Base-by-base conservation (phyloP, 2,329 filamentous ascomycete species). In the Talaromyces rugulosus region DNA sequence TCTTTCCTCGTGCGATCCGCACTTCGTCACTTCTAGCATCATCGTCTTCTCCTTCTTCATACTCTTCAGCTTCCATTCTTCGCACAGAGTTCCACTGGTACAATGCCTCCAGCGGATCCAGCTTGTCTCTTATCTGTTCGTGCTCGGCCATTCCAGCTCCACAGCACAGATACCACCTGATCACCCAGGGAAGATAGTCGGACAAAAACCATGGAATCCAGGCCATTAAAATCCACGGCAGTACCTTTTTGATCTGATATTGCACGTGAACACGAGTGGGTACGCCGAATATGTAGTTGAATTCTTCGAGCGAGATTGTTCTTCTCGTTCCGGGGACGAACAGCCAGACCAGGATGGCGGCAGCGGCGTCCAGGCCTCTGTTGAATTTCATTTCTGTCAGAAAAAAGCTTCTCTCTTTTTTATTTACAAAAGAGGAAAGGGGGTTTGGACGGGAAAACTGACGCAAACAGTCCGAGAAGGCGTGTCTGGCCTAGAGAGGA, bases 291-390 rank as follows among this genome's bases (percentile, higher is more conserved):
- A 78, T 70, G 58, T 73, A 75, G 55, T 78, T 77, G 3, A 78
- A 69, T 71, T 83, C 81, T 65, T 82, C 81, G 12, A 83, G 73
- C 2, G 79, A 81, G 40, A 59, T 57, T 5, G 58, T 52, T 54
- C 56, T 56, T 9, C 58, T 36, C 14, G 64, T 66, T 16, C 63
- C 63, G 30, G 64, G 64, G 12, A 66, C 61, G 23, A 66, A 58
- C n/a, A 66, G 59, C 64, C 64, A 66, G 18, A 66, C 63, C 4
- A 66, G 59, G 31, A 65, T 56, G 34, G 40, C 54, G 28, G 65
- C 64, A 1, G 59, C 27, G 12, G 59, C 51, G 28, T 65, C 64
- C 14, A 66, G 62, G 3, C 58, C 62, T 18, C 58, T 60, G 50
- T 44, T 57, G 23, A 16, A 8, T 9, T 40, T 53, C 36, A 33